Evolutionary conservation across 1,139 yeast genomes (phyloP).

Genomic region (Yamadazyma membranifaciens): DNA sequence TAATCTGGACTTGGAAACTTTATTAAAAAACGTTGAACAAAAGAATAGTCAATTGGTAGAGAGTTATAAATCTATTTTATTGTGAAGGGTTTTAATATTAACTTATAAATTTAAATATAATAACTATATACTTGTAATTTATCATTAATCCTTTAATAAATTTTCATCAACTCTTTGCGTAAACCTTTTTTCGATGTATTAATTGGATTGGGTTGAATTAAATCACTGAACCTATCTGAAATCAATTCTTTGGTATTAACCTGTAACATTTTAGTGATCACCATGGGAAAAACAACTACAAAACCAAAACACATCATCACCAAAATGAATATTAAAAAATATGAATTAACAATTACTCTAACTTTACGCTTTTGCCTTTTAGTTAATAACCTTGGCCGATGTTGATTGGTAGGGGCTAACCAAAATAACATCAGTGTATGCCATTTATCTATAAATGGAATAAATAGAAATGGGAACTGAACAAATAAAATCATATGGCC

Average conservation of each 20-base stretch:
- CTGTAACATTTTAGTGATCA: conserved; percentile 27
- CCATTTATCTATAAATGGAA: conserved; percentile 66
- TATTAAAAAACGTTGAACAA: conserved; percentile 13
- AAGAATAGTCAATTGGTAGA: conserved; percentile 8
- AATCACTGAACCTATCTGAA: conserved; percentile 31
- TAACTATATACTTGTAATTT: not conserved
- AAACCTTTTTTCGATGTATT: conserved; percentile 37
- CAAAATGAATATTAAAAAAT: conserved; percentile 37
- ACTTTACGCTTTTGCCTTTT: conserved; percentile 32
- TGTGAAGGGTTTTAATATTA: not conserved
- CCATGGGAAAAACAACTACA: conserved; percentile 41
- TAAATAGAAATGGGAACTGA: conserved; percentile 51
- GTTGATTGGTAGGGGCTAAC: conserved; percentile 63
- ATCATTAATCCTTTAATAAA: conserved; percentile 6
- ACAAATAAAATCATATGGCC: conserved; percentile 51
- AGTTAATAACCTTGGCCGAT: conserved; percentile 38
- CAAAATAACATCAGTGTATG: conserved; percentile 81
- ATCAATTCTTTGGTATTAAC: conserved; percentile 36
- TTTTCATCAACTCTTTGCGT: conserved; percentile 17
- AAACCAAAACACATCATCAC: conserved; percentile 35
- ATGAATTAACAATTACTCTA: conserved; percentile 32
- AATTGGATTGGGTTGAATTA: conserved; percentile 43
- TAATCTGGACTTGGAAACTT: conserved; percentile 9
- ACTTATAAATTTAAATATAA: not conserved
- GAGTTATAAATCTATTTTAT: conserved; percentile 6